phyloP scores from a whole-genome alignment of 164 flowering plant genomes.

The Vitis vinifera region ASM3070453v1 NC_081817.1:8858501-8859000 shows the following conservation, averaged over 20 bases:
- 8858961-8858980: constrained; percentile 29
- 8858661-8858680: constrained; percentile 27
- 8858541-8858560: too few species aligned
- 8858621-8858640: too few species aligned
- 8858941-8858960: constrained; percentile 27
- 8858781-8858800: constrained; percentile 52
- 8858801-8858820: constrained; percentile 35
- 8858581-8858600: too few species aligned
- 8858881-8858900: too few species aligned
- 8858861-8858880: constrained; percentile 22
- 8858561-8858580: too few species aligned
- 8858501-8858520: too few species aligned
- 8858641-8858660: neutral
- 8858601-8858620: too few species aligned
- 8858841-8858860: constrained; percentile 35
- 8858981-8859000: constrained; percentile 23
- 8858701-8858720: constrained; percentile 40
- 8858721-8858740: constrained; percentile 37
- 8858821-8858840: constrained; percentile 40
- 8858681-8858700: constrained; percentile 33
- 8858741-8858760: constrained; percentile 26
- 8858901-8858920: too few species aligned
- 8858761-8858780: constrained; percentile 61
- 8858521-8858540: too few species aligned
- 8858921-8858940: neutral